These are phyloP conservation scores for Naganishia vishniacii DNA, from an alignment of 768 basidiomycete species.

Conservation along the genomic window DNA sequence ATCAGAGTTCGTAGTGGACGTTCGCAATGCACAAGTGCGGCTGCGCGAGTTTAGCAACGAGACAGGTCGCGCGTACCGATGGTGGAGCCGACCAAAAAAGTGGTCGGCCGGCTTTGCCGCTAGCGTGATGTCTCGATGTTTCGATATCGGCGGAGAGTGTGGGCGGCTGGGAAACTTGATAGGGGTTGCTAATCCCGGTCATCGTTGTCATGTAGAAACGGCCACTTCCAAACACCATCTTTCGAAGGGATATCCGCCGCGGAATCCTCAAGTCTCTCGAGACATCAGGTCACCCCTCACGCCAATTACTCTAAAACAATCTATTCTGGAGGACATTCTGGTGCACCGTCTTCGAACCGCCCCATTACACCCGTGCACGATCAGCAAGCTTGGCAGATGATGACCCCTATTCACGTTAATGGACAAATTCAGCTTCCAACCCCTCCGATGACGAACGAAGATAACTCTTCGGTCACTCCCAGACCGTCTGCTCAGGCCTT, in stretches of 20 bases:
- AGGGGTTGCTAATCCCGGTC: no score
- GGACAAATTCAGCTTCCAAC: constrained; percentile 12
- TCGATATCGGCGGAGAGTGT: no score
- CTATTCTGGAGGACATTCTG: neutral
- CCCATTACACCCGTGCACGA: constrained; percentile 13
- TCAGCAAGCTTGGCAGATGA: constrained; percentile 12
- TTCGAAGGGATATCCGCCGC: neutral
- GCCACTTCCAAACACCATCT: neutral
- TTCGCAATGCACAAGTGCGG: no score
- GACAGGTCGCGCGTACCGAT: no score
- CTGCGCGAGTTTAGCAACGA: no score
- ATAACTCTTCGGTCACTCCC: constrained; percentile 3
- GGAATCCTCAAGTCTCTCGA: neutral
- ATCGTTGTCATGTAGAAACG: neutral
- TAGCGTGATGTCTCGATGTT: no score
- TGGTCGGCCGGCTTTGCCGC: no score
- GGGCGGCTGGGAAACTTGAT: no score
- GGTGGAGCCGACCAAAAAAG: no score
- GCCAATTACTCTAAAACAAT: constrained; percentile 8
- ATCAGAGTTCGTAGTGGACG: neutral
- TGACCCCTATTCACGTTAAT: constrained; percentile 3
- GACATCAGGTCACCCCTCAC: neutral
- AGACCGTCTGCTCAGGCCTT: constrained; percentile 7
- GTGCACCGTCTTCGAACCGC: neutral
- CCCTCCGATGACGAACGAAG: constrained; percentile 15